Evolutionary conservation across 2,329 filamentous ascomycete species (phyloP).

Genomic region (Exserohilum rostratum): DNA sequence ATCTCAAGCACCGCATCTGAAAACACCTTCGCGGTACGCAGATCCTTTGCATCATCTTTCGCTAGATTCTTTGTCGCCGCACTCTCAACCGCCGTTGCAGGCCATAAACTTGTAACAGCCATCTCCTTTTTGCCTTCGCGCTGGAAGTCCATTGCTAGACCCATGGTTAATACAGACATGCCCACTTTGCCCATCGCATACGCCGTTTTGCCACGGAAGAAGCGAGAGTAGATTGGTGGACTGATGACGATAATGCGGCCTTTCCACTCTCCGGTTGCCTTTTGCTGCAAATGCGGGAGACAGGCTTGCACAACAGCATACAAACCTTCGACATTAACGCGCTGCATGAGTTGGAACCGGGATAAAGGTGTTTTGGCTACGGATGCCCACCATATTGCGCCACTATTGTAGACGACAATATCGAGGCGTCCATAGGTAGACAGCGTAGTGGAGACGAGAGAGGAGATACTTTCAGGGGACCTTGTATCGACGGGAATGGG

Average conservation of each 20-base stretch:
- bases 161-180: slow-evolving; percentile 83
- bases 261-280: slow-evolving; percentile 54
- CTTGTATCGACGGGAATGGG: slow-evolving; percentile 75
- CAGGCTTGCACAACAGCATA: slow-evolving; percentile 73
- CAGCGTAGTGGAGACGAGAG: slow-evolving; percentile 65
- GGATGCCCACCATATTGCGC: slow-evolving; percentile 83
- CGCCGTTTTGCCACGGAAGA: slow-evolving; percentile 84
- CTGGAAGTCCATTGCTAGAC: slow-evolving; percentile 80
- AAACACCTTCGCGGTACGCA: slow-evolving; percentile 74
- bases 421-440: slow-evolving; percentile 68
- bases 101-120: slow-evolving; percentile 84
- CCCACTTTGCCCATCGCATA: slow-evolving; percentile 80
- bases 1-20: slow-evolving; percentile 80
- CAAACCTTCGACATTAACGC: slow-evolving; percentile 66
- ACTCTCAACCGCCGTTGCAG: slow-evolving; percentile 77
- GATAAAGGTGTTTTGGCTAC: slow-evolving; percentile 75
- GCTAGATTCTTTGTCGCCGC: slow-evolving; percentile 68
- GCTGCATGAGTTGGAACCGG: slow-evolving; percentile 68
- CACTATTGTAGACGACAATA: slow-evolving; percentile 80
- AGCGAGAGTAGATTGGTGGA: slow-evolving; percentile 83
- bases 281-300: slow-evolving; percentile 67
- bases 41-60: slow-evolving; percentile 57
- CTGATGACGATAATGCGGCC: slow-evolving; percentile 78
- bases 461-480: slow-evolving; percentile 64
- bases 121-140: slow-evolving; percentile 69